phyloP scores from a whole-genome alignment of 257 asterid species.

The Solanum lycopersicoides region DNA sequence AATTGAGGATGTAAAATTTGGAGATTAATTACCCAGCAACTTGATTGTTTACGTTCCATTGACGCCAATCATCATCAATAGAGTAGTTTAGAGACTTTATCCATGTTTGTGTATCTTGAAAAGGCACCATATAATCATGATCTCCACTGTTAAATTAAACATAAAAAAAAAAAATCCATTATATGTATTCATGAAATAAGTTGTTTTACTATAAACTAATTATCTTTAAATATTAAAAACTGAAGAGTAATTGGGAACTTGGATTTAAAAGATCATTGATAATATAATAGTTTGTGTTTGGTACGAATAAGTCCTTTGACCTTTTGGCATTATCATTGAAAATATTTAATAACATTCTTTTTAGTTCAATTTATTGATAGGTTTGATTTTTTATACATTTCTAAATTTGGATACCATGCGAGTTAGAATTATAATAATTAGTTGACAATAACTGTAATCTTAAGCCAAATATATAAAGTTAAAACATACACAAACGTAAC shows the following conservation, averaged over 20 bases:
- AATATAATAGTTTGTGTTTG: no score
- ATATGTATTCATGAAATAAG: no score
- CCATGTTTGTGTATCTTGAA: slow-evolving; percentile 32
- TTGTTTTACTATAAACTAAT: no score
- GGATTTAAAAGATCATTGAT: no score
- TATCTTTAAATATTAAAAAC: no score
- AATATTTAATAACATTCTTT: not conserved
- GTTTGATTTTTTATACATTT: fast-evolving
- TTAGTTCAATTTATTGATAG: not conserved
- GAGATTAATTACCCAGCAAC: slow-evolving; percentile 20
- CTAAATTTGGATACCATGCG: not conserved
- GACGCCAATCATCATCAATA: slow-evolving; percentile 28
- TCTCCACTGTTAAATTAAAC: not conserved
- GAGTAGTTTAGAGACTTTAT: slow-evolving; percentile 25
- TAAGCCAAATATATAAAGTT: not conserved
- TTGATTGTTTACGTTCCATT: slow-evolving; percentile 22
- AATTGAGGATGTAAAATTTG: not conserved
- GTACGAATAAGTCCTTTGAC: no score
- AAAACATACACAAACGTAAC: no score
- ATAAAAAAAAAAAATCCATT: not conserved
- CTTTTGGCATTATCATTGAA: not conserved
- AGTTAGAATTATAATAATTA: no score
- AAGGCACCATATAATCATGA: slow-evolving; percentile 17
- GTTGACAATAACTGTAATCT: fast-evolving
- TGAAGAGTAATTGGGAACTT: no score